Conservation (phyloP, 306 rosid genomes). For the Erythrophleum fordii region DNA sequence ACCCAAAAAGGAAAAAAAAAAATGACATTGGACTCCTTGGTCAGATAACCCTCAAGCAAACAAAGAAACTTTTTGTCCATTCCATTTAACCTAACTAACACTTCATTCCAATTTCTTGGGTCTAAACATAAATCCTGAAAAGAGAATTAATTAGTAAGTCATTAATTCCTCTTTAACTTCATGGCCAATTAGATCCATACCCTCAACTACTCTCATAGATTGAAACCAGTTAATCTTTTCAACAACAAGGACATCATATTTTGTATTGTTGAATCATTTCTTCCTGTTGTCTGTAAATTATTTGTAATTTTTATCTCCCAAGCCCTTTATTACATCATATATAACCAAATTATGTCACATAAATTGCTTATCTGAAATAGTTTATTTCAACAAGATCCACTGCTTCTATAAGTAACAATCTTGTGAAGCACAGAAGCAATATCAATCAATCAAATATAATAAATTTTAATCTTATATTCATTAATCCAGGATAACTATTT, state of each 20-base stretch:
- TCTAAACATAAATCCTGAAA: constrained; percentile 22
- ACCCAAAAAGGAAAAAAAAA: neutral
- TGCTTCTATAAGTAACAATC: neutral
- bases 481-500: constrained; percentile 9
- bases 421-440: neutral
- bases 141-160: neutral
- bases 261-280: constrained; percentile 26
- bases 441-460: neutral
- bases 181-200: constrained; percentile 5
- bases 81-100: constrained; percentile 20
- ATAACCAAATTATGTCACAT: too few species aligned
- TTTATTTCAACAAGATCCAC: constrained; percentile 8
- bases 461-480: constrained; percentile 7
- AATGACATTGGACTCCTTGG: neutral
- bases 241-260: constrained; percentile 14
- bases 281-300: neutral
- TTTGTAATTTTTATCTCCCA: neutral
- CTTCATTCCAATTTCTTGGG: neutral
- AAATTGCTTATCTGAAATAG: too few species aligned
- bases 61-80: neutral
- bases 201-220: constrained; percentile 13
- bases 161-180: neutral
- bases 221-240: constrained; percentile 19
- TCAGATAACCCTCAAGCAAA: constrained; percentile 18
- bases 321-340: neutral